phyloP scores from a whole-genome alignment of 345 rosid species.

The Toxicodendron radicans region DNA sequence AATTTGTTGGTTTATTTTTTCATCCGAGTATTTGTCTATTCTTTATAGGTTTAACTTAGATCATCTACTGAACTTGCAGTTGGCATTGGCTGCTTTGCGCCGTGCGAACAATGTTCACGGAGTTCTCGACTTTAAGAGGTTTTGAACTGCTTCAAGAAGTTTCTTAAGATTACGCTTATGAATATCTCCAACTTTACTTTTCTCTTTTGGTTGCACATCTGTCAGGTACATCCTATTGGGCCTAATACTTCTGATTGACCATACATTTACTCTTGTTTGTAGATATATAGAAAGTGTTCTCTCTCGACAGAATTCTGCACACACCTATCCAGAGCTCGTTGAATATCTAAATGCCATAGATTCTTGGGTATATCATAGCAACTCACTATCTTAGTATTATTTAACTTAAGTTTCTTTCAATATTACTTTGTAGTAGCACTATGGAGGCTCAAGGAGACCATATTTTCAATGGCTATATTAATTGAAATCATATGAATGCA shows the following conservation, averaged over 20 bases:
- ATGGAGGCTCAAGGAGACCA: neutral
- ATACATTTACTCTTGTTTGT: constrained; percentile 15
- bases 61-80: constrained; percentile 43
- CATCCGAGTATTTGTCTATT: neutral
- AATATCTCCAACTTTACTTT: neutral
- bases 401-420: neutral
- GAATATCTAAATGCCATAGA: constrained; percentile 57
- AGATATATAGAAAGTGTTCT: constrained; percentile 66
- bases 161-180: neutral
- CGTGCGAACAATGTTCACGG: constrained; percentile 56
- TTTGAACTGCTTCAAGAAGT: constrained; percentile 19
- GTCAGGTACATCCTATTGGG: neutral
- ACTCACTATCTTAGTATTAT: neutral
- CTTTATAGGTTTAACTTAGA: constrained; percentile 5
- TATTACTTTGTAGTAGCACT: neutral
- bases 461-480: neutral
- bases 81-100: constrained; percentile 85
- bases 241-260: neutral
- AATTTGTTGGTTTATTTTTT: neutral
- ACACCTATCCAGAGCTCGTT: constrained; percentile 50
- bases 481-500: neutral
- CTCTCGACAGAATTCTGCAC: constrained; percentile 54
- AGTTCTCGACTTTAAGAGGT: constrained; percentile 81
- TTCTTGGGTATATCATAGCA: constrained; percentile 49
- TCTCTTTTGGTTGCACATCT: neutral